A percentile compares a stretch with the other conserved stretches of the same genome.
These are phyloP conservation scores for Geranium incanum DNA, from an alignment of 441 rosid genomes.

Conservation along the genomic window DNA sequence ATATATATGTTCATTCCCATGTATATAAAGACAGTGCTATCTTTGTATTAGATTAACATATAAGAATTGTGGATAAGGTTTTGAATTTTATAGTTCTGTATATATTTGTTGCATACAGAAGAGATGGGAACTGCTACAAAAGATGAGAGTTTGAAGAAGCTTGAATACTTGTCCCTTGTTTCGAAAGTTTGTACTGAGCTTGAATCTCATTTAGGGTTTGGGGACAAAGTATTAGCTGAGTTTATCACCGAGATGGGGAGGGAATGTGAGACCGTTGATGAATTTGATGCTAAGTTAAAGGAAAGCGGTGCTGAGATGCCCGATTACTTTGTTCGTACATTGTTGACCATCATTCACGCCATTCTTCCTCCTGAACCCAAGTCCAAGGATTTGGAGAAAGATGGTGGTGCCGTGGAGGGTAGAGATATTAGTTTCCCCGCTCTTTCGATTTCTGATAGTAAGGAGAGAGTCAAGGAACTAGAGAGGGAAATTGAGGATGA, in stretches of 20 bases:
- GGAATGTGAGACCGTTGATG: conserved; percentile 42
- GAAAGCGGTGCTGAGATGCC: conserved; percentile 62
- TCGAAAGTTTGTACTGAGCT: conserved; percentile 75
- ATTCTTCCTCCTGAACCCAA: conserved; percentile 47
- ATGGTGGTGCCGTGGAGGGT: conserved; percentile 17
- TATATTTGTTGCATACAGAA: background rate
- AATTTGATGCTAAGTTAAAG: conserved; percentile 53
- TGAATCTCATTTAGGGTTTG: conserved; percentile 61
- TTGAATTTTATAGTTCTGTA: background rate
- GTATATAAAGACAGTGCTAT: too few species aligned
- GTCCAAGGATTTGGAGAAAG: conserved; percentile 21
- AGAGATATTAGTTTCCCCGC: conserved; percentile 43
- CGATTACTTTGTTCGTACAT: conserved; percentile 59
- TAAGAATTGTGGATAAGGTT: too few species aligned
- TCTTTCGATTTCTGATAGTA: conserved; percentile 53
- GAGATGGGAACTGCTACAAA: conserved; percentile 15
- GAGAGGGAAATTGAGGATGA: conserved; percentile 46
- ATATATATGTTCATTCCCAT: too few species aligned
- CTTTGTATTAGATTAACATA: too few species aligned
- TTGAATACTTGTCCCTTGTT: conserved; percentile 67
- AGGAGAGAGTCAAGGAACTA: conserved; percentile 60
- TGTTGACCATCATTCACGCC: conserved; percentile 56
- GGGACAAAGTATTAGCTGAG: conserved; percentile 60
- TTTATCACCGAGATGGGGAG: conserved; percentile 62
- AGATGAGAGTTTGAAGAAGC: conserved; percentile 40